A percentile compares a stretch with the other conserved stretches of the same genome.
Evolutionary conservation across 306 rosid species (phyloP).

Genomic region (Rosa rugosa): DNA sequence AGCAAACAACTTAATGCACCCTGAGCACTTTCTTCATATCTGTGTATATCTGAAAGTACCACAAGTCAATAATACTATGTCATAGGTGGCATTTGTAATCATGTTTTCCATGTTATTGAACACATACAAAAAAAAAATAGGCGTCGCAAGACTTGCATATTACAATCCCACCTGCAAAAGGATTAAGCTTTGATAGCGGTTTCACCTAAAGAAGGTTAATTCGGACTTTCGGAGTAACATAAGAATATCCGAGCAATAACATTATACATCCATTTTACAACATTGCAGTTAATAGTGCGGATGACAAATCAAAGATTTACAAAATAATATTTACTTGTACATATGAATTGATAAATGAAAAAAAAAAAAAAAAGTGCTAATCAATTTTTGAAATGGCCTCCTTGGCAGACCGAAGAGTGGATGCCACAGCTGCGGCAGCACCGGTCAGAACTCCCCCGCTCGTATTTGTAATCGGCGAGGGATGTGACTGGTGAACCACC

Average conservation of each 20-base stretch:
- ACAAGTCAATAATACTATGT: constrained; percentile 24
- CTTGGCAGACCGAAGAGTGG: constrained; percentile 58
- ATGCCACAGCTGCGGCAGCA: constrained; percentile 50
- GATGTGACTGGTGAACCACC: constrained; percentile 50
- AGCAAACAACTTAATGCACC: constrained; percentile 70
- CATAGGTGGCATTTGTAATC: not conserved
- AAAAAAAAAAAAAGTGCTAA: not conserved
- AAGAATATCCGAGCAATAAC: not conserved
- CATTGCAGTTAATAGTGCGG: not conserved
- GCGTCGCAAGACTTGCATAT: no score
- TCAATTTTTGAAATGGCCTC: constrained; percentile 49
- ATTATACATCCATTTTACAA: not conserved
- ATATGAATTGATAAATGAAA: not conserved
- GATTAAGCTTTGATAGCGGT: no score
- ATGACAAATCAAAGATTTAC: not conserved
- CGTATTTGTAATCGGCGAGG: constrained; percentile 25
- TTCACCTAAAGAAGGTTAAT: no score
- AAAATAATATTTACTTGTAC: not conserved
- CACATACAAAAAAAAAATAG: no score
- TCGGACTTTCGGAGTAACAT: no score
- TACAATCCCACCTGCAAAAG: no score
- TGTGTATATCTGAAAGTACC: constrained; percentile 73
- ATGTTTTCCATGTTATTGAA: no score
- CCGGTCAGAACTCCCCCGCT: constrained; percentile 53
- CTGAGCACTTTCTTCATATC: constrained; percentile 85